Conservation (phyloP, 305 asterid species). For the Solanum chacoense region DNA sequence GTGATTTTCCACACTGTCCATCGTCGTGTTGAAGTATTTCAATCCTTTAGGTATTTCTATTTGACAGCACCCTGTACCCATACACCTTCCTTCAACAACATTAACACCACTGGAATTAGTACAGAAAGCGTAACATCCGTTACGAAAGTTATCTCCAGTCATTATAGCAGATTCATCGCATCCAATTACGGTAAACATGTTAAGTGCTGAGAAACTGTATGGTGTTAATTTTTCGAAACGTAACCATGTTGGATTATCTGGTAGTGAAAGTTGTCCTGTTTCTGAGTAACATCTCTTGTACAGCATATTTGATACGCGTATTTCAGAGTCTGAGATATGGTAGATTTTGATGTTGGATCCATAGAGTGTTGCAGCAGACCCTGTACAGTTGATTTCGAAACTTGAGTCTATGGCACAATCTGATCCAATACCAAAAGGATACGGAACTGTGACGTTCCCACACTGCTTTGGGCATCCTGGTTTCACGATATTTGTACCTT, state of each 20-base stretch:
- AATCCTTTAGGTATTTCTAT: slow-evolving; percentile 40
- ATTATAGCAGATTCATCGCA: slow-evolving; percentile 39
- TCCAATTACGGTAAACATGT: slow-evolving; percentile 36
- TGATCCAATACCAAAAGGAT: slow-evolving; percentile 43
- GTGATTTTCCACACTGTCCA: slow-evolving; percentile 1
- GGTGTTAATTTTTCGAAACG: slow-evolving; percentile 3
- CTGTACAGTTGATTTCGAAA: slow-evolving; percentile 30
- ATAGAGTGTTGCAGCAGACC: slow-evolving; percentile 29
- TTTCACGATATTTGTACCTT: slow-evolving; percentile 17
- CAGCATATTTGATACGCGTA: slow-evolving; percentile 20
- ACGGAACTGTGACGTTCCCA: slow-evolving; percentile 40
- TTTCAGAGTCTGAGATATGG: slow-evolving; percentile 8
- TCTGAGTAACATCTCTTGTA: slow-evolving; percentile 16
- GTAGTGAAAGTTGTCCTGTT: neutral
- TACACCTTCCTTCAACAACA: slow-evolving; percentile 22
- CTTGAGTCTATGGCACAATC: slow-evolving; percentile 18
- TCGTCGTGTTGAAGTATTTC: neutral
- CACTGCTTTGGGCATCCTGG: slow-evolving; percentile 33
- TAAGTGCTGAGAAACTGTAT: slow-evolving; percentile 25
- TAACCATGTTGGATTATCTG: neutral
- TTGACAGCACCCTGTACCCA: slow-evolving; percentile 47
- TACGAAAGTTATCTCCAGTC: slow-evolving; percentile 5
- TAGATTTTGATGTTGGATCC: neutral
- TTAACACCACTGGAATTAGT: neutral
- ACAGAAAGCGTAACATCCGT: slow-evolving; percentile 34